Base-by-base conservation (phyloP, 495 filamentous ascomycete genomes). In the Lasiosphaeria hispida region DNA sequence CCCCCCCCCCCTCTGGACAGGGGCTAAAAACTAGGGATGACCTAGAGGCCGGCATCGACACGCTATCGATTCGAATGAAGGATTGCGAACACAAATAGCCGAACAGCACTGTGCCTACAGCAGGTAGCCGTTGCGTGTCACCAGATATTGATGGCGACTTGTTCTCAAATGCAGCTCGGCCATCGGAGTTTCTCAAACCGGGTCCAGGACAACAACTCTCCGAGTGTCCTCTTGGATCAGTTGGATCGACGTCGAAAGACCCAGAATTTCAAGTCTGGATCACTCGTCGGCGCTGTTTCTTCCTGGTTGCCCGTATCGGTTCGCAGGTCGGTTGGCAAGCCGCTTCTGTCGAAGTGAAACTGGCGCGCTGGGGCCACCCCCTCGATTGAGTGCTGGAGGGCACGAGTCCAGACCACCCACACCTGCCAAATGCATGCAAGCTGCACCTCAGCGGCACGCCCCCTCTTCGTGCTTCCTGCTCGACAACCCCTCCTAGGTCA, bases 261-360 rank as follows among this genome's bases (percentile, higher is more conserved):
- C 13, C 43, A 17, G 30, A 47, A 47, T 19, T n/a, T 10, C 23
- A 35, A 17, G 19, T 36, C 33, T 11, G 47, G 47, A 49, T 49
- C 47, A 40, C 40, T 6, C 7, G 15, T 52, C 49, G 49, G 49
- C 36, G 43, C 9, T 17, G 11, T 18, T 14, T 52, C 49, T 40
- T 37, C 14, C 49, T 52, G n/a, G 35, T 37, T 52, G 5, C 35
- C 49, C 49, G 15, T 14, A 52, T 40, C 1, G 49, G 35, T 15
- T 10, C 15, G 35, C 33, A 33, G 19, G 14, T 17, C 49, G 49
- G 34, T 15, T 34, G 49, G n/a, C 15, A 23, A 34, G 15, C 49
- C 40, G 49, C 49, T 52, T 52, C 49, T 34, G 49, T 52, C 49
- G 18, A 40, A 34, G 14, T 52, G 49, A 52, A 52, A 52, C 49